A percentile compares a stretch with the other conserved stretches of the same genome.
phyloP scores from a whole-genome alignment of 306 rosid species.

The Gleditsia sinensis region DNA sequence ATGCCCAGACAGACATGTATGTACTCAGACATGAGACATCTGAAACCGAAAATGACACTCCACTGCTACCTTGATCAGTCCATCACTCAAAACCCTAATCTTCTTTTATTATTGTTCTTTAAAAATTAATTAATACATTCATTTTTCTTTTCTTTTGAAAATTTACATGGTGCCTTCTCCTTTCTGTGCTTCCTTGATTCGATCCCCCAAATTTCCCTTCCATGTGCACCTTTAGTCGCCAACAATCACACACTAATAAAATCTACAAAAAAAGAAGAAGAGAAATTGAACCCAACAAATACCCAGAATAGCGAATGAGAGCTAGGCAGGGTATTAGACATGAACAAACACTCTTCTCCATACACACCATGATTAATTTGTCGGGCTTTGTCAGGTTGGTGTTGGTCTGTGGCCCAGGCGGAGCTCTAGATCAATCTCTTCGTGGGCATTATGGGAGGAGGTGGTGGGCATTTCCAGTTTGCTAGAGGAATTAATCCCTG shows the following conservation, averaged over 20 bases:
- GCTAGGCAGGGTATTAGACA: constrained; percentile 32
- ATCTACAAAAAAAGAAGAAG: constrained; percentile 1
- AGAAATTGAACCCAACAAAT: constrained; percentile 18
- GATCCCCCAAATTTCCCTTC: constrained; percentile 23
- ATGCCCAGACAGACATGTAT: constrained; percentile 53
- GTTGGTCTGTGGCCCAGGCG: constrained; percentile 72
- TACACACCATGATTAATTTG: background rate
- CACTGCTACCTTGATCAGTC: constrained; percentile 76
- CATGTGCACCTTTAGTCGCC: constrained; percentile 37
- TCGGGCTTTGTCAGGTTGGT: constrained; percentile 41
- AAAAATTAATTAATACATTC: constrained; percentile 16
- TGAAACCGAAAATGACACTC: constrained; percentile 82
- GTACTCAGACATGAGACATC: constrained; percentile 52
- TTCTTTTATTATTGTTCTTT: constrained; percentile 25
- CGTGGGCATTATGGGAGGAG: constrained; percentile 37
- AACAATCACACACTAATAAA: constrained; percentile 30
- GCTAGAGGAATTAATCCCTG: background rate
- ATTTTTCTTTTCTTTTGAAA: constrained; percentile 24
- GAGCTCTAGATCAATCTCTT: constrained; percentile 94
- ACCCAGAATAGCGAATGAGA: constrained; percentile 19
- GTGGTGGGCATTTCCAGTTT: constrained; percentile 37
- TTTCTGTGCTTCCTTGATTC: constrained; percentile 27
- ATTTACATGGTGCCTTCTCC: constrained; percentile 30
- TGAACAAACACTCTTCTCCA: constrained; percentile 28
- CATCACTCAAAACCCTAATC: constrained; percentile 53